A percentile compares a stretch with the other conserved stretches of the same genome.
Evolutionary conservation across 257 asterid genomes (phyloP).

Genomic region (Haberlea rhodopensis): DNA sequence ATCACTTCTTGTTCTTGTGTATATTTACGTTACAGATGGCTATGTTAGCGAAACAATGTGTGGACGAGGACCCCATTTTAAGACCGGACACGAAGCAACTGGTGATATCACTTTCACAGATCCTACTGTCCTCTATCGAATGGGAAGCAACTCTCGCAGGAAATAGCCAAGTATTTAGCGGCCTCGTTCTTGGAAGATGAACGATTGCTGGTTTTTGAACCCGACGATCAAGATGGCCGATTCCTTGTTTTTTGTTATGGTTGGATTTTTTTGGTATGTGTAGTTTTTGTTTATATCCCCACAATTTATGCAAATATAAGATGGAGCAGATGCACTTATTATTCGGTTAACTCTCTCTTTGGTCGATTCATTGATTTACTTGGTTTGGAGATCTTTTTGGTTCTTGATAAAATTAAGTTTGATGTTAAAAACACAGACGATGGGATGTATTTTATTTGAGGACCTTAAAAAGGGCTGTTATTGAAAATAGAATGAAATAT

Average conservation of each 20-base stretch:
- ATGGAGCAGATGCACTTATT: neutral
- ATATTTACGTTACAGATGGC: slow-evolving; percentile 49
- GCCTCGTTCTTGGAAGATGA: slow-evolving; percentile 93
- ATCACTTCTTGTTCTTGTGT: neutral
- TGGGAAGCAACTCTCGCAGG: slow-evolving; percentile 99
- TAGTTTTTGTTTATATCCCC: slow-evolving; percentile 32
- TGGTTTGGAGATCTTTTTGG: too few species aligned
- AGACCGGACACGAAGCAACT: slow-evolving; percentile 97
- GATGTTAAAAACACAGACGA: too few species aligned
- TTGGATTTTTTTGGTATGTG: neutral
- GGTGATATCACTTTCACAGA: slow-evolving; percentile 84
- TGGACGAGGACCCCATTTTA: slow-evolving; percentile 83
- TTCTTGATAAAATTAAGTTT: too few species aligned
- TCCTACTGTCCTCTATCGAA: slow-evolving; percentile 80
- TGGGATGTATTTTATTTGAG: too few species aligned
- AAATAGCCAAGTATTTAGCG: slow-evolving; percentile 95
- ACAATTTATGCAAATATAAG: slow-evolving; percentile 4
- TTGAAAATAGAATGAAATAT: too few species aligned
- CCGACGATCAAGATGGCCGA: neutral
- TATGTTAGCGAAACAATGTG: slow-evolving; percentile 85
- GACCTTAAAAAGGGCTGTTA: too few species aligned
- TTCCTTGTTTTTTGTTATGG: neutral
- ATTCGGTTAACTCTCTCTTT: neutral
- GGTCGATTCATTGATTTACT: slow-evolving; percentile 21
- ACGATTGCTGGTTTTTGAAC: too few species aligned